Base-by-base conservation (phyloP, 169 alveolate species). In the Cystoisospora suis region DNA sequence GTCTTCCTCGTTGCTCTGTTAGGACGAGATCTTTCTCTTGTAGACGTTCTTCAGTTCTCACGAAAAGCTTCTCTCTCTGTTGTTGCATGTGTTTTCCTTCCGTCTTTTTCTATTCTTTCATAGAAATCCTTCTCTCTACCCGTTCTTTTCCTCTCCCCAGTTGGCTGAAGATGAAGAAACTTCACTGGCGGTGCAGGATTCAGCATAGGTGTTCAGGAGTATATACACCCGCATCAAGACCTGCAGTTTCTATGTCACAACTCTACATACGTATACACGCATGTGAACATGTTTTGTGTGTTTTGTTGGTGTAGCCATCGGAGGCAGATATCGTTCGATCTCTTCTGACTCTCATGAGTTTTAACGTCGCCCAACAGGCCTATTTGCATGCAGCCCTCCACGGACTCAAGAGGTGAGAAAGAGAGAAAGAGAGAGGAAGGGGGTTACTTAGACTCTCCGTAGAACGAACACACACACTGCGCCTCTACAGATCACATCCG, bases 351-450 rank as follows among this genome's bases (percentile, higher is more conserved):
- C 77, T 91, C 90, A 86, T 83, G 81, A 72, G 90, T 38, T 91
- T 86, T 86, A 91, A 91, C 90, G 56, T 87, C 53, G 81, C 90
- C 75, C 94, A 91, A 58, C 94, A 83, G 40, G 92, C 94, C 53
- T 91, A 44, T 65, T 38, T 90, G 85, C 81, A 90, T 45, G 88
- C 94, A 0, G 59, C 53, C 27, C 46, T 90, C 44, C 92, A 85
- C 88, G 79, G 79, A 23, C 81, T 85, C 34, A n/a, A 23, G 9
- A 34, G 77, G 93, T 79, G 15, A 32, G 81, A n/a, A n/a, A n/a
- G n/a, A 12, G 29, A 53, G 29, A 53, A 12, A 53, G 29, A 53
- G 65, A 53, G 65, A 53, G 23, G 65, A 23, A 53, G 65, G 23
- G 29, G 65, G 65, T 23, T 53, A n/a, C n/a, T n/a, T n/a, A n/a